Base-by-base conservation (phyloP, 1,284 basidiomycete genomes). In the Boletellus deceptivus region DNA sequence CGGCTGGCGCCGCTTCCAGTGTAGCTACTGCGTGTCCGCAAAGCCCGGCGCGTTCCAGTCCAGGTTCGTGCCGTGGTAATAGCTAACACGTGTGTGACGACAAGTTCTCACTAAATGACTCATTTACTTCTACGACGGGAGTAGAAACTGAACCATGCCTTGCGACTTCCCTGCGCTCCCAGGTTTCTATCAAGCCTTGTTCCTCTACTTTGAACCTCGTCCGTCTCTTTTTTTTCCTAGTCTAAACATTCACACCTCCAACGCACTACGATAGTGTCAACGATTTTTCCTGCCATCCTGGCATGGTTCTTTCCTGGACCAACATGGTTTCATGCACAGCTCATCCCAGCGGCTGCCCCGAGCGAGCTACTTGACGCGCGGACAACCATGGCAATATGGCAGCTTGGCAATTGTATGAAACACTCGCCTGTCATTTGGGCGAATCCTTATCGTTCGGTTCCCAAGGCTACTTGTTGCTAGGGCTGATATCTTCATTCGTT, bases 161-260 rank as follows among this genome's bases (percentile, higher is more conserved):
- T 33, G 43, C 25, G 53, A 70, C 46, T 88, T 87, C 57, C 76
- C 75, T 45, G 85, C 83, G 8, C 72, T 89, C 39, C 77, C 82
- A 34, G 83, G 86, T 11, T 76, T 85, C 59, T 90, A 90, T 67
- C 76, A 78, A 49, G 60, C 80, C 7, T 68, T 88, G 10, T 89
- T 88, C 63, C 68, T 89, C 31, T 80, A 88, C 62, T 63, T 88
- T 14, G 87, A 90, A 64, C 87, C 86, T 36, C 61, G 86, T 86
- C 53, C 57, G 75, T 63, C n/a, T 20, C 4, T 48, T 16, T 17
- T 25, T 17, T 17, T 25, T 17, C n/a, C 24, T 8, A 14, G 18
- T 48, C 33, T 16, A 2, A 25, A 16, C 7, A 6, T 18, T 8
- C n/a, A 8, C 8, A 36, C 29, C 9, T 43, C 42, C 53, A 7